A percentile compares a stretch with the other conserved stretches of the same genome.
phyloP scores from a whole-genome alignment of 2,329 filamentous ascomycete genomes.

The Verticillium alfalfae region DNA sequence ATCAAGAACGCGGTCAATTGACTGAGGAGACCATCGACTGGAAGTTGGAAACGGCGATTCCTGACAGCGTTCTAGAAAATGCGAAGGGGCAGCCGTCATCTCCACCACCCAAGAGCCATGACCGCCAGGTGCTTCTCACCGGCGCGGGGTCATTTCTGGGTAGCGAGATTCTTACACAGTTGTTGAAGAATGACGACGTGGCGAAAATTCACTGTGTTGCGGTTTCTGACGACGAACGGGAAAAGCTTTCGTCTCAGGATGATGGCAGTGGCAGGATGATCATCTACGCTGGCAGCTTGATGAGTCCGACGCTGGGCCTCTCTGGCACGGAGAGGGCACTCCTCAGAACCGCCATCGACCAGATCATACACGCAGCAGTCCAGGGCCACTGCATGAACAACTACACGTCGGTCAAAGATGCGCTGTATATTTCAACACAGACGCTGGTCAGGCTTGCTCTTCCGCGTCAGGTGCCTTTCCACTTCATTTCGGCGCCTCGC shows the following conservation, averaged over 20 bases:
- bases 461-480: conserved; percentile 5
- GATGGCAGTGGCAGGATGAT: conserved; percentile 1
- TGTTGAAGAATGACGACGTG: conserved; percentile 1
- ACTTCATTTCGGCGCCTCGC: conserved; percentile 6
- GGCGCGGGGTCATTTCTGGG: conserved; percentile 12
- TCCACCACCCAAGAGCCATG: neutral
- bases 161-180: conserved; percentile 8
- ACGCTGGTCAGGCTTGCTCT: conserved; percentile 6
- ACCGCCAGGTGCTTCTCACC: conserved; percentile 8
- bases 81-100: neutral
- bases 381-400: conserved; percentile 11
- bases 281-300: conserved; percentile 4
- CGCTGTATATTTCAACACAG: conserved; percentile 8
- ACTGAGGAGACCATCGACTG: conserved; percentile 24
- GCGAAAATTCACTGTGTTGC: conserved; percentile 10
- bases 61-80: neutral
- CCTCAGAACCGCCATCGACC: conserved; percentile 2
- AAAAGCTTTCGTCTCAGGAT: neutral
- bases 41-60: conserved; percentile 26
- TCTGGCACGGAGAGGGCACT: conserved; percentile 1
- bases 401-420: conserved; percentile 4
- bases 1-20: conserved; percentile 3
- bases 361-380: conserved; percentile 10
- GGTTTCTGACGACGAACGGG: conserved; percentile 4
- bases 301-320: conserved; percentile 6